These are phyloP conservation scores for Kodamaea sagamina DNA, from an alignment of 805 yeast species.

Conservation along the genomic window DNA sequence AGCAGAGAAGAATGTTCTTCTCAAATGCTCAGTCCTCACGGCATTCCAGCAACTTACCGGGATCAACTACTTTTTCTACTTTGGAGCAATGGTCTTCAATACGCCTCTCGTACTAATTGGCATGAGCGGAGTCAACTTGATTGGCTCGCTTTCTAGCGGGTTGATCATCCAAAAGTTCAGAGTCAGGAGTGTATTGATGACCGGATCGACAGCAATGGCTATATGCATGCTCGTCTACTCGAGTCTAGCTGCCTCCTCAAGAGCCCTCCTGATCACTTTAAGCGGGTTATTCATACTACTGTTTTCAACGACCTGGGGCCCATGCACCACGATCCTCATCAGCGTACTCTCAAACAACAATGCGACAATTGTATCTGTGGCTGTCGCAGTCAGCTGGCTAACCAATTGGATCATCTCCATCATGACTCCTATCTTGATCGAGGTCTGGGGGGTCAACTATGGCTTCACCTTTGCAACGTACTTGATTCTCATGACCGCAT, in stretches of 20 bases:
- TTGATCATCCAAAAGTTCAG: slow-evolving; percentile 17
- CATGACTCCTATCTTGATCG: slow-evolving; percentile 24
- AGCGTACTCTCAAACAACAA: slow-evolving; percentile 26
- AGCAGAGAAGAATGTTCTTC: neutral
- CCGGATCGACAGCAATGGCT: slow-evolving; percentile 19
- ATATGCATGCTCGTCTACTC: slow-evolving; percentile 19
- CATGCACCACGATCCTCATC: slow-evolving; percentile 28
- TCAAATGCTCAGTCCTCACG: slow-evolving; percentile 27
- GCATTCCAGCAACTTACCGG: slow-evolving; percentile 39
- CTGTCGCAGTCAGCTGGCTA: slow-evolving; percentile 25
- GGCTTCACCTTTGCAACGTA: slow-evolving; percentile 22
- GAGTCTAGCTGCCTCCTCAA: slow-evolving; percentile 13
- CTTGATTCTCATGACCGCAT: slow-evolving; percentile 20
- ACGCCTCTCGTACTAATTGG: slow-evolving; percentile 18
- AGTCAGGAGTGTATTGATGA: slow-evolving; percentile 16
- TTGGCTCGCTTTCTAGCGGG: slow-evolving; percentile 23
- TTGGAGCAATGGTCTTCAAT: slow-evolving; percentile 26
- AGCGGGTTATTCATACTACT: slow-evolving; percentile 22
- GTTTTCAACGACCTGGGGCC: slow-evolving; percentile 37
- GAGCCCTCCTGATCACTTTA: slow-evolving; percentile 17
- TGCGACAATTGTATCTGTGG: slow-evolving; percentile 20
- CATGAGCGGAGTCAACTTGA: slow-evolving; percentile 23
- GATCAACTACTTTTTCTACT: slow-evolving; percentile 36
- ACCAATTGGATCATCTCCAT: slow-evolving; percentile 25
- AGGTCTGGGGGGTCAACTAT: slow-evolving; percentile 20